Evolutionary conservation across 2,329 filamentous ascomycete genomes (phyloP).

Genomic region (Falciphora oryzae): DNA sequence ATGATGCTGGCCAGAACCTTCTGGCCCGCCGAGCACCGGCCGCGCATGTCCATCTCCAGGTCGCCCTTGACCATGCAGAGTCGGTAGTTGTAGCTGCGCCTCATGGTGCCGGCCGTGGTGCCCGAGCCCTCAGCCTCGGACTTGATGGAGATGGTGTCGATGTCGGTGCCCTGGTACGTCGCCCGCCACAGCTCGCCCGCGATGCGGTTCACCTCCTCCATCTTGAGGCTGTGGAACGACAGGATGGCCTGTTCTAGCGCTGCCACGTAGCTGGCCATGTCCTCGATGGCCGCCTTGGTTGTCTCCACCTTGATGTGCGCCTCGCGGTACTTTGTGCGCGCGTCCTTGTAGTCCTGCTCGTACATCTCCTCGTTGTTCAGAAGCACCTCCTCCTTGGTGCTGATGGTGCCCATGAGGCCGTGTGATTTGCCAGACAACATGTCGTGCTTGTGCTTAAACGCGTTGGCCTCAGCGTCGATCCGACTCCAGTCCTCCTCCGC

Average conservation of each 20-base stretch:
- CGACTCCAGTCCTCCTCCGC: constrained; percentile 76
- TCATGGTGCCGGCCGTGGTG: constrained; percentile 41
- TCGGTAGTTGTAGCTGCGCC: constrained; percentile 91
- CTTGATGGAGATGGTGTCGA: constrained; percentile 92
- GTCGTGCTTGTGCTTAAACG: constrained; percentile 63
- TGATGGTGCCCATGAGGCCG: constrained; percentile 70
- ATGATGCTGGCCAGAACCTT: constrained; percentile 97
- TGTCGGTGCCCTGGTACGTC: constrained; percentile 94
- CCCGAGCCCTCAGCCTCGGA: constrained; percentile 75
- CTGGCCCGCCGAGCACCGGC: constrained; percentile 91
- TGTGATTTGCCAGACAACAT: constrained; percentile 66
- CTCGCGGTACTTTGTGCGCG: constrained; percentile 74
- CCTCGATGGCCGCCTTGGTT: constrained; percentile 87
- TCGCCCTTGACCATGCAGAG: constrained; percentile 97
- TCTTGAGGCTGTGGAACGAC: constrained; percentile 93
- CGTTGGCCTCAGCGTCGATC: constrained; percentile 62
- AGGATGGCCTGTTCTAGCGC: constrained; percentile 96
- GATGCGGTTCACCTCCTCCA: constrained; percentile 96
- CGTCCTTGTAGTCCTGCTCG: constrained; percentile 81
- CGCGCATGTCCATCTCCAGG: constrained; percentile 98
- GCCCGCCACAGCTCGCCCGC: constrained; percentile 94
- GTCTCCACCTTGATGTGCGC: constrained; percentile 85
- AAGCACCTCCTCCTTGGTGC: constrained; percentile 78
- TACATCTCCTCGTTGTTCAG: constrained; percentile 69
- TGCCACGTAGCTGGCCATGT: constrained; percentile 73